Evolutionary conservation across 257 asterid genomes (phyloP).

Genomic region (Plectranthus barbatus): DNA sequence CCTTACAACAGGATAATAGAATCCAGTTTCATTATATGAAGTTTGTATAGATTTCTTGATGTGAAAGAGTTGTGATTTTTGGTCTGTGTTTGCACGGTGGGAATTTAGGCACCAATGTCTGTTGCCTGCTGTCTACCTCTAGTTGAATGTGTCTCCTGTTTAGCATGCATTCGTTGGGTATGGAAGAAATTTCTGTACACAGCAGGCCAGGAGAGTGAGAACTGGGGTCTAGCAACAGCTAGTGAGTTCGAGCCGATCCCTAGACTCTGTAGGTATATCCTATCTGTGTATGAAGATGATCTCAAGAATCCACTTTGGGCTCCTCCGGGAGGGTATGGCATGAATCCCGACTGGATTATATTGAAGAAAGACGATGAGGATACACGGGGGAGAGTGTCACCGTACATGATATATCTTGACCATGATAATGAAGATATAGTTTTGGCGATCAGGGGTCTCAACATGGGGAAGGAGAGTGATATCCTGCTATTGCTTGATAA

Average conservation of each 20-base stretch:
- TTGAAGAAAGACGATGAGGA: slow-evolving; percentile 47
- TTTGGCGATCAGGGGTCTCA: slow-evolving; percentile 80
- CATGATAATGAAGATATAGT: slow-evolving; percentile 65
- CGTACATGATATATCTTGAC: slow-evolving; percentile 81
- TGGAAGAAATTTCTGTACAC: slow-evolving; percentile 92
- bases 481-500: slow-evolving; percentile 68
- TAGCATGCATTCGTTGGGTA: slow-evolving; percentile 90
- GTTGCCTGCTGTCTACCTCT: slow-evolving; percentile 85
- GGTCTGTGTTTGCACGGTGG: slow-evolving; percentile 9
- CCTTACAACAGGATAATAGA: neutral
- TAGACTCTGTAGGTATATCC: slow-evolving; percentile 59
- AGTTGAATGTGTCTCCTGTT: slow-evolving; percentile 90
- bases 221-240: slow-evolving; percentile 88
- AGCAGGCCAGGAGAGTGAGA: slow-evolving; percentile 86
- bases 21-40: neutral
- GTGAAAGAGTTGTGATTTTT: neutral
- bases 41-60: neutral
- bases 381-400: slow-evolving; percentile 57
- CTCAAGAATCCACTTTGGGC: slow-evolving; percentile 64
- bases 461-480: slow-evolving; percentile 78
- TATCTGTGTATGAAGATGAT: slow-evolving; percentile 78
- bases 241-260: slow-evolving; percentile 83
- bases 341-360: slow-evolving; percentile 65
- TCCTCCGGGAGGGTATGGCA: slow-evolving; percentile 84
- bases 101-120: slow-evolving; percentile 66